Evolutionary conservation across 2,329 filamentous ascomycete species (phyloP).

Genomic region (Neoscytalidium dimidiatum): DNA sequence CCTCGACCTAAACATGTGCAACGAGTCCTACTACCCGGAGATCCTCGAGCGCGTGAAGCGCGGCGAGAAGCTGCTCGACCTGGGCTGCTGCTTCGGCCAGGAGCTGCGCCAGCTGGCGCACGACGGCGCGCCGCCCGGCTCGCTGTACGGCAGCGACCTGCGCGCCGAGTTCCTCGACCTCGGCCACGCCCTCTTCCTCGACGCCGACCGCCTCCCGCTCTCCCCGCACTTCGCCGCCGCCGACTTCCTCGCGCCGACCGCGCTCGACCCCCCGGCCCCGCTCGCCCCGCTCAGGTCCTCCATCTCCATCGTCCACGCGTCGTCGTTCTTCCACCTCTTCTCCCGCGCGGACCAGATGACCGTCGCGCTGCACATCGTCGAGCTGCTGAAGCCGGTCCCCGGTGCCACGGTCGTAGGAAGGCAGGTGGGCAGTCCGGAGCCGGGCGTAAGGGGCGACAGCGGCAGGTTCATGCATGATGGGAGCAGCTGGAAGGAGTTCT

Average conservation of each 20-base stretch:
- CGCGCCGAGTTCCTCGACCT: constrained; percentile 51
- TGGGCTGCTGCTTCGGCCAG: constrained; percentile 50
- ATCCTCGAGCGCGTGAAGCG: constrained; percentile 36
- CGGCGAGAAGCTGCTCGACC: constrained; percentile 42
- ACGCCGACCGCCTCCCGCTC: constrained; percentile 42
- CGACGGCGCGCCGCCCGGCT: constrained; percentile 42
- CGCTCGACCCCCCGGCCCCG: constrained; percentile 28
- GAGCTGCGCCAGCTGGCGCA: constrained; percentile 44
- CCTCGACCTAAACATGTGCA: constrained; percentile 33
- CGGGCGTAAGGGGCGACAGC: constrained; percentile 22
- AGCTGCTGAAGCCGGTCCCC: constrained; percentile 38
- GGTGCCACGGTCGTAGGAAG: constrained; percentile 55
- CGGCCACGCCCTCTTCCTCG: constrained; percentile 47
- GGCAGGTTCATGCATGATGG: constrained; percentile 34
- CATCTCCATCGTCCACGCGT: constrained; percentile 43
- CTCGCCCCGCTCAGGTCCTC: constrained; percentile 30
- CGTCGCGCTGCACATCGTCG: constrained; percentile 35
- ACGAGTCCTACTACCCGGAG: constrained; percentile 32
- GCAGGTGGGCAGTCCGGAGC: constrained; percentile 46
- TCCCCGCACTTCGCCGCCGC: constrained; percentile 52
- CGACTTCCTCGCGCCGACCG: constrained; percentile 40
- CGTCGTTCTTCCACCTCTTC: constrained; percentile 47
- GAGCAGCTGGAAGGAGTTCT: constrained; percentile 38
- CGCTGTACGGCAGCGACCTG: constrained; percentile 44
- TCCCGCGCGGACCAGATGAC: constrained; percentile 34